Percentiles rank a stretch among this genome's conserved stretches.
These are phyloP conservation scores for Daphne laureola DNA, from an alignment of 441 rosid genomes.

Conservation along the genomic window DNA sequence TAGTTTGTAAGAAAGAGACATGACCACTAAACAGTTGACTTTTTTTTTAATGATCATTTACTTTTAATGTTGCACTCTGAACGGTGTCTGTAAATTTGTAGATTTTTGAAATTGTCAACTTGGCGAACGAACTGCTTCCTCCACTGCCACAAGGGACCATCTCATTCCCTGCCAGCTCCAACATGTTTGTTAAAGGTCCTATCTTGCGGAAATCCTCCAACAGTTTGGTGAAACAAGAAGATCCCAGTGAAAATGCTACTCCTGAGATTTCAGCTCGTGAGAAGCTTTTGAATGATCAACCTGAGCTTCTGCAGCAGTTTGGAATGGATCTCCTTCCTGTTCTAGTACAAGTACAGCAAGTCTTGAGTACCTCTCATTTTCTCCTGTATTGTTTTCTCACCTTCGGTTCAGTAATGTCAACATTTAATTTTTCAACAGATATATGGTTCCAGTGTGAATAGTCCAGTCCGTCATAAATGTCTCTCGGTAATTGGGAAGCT, in stretches of 20 bases:
- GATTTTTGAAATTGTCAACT: slow-evolving; percentile 99
- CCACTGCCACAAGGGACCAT: slow-evolving; percentile 91
- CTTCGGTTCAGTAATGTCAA: slow-evolving; percentile 9
- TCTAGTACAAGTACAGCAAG: slow-evolving; percentile 66
- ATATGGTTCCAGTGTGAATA: slow-evolving; percentile 96
- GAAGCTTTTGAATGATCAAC: slow-evolving; percentile 81
- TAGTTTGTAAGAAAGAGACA: too few species aligned
- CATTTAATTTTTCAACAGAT: slow-evolving; percentile 45
- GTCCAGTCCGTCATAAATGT: slow-evolving; percentile 95
- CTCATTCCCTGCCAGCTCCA: slow-evolving; percentile 74
- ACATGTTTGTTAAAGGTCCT: slow-evolving; percentile 69
- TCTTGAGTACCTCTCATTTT: background rate
- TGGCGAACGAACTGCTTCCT: slow-evolving; percentile 99
- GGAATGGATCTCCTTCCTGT: slow-evolving; percentile 98
- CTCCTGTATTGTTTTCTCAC: slow-evolving; percentile 7
- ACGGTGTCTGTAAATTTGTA: slow-evolving; percentile 13
- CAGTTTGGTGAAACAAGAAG: slow-evolving; percentile 68
- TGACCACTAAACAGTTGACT: too few species aligned
- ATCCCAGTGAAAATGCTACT: slow-evolving; percentile 35
- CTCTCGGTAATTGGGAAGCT: slow-evolving; percentile 93
- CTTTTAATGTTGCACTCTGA: slow-evolving; percentile 4
- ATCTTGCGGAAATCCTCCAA: slow-evolving; percentile 55
- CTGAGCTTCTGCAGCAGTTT: slow-evolving; percentile 92
- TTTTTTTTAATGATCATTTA: background rate
- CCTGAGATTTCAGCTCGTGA: slow-evolving; percentile 72